These are phyloP conservation scores for Trametes sp. DNA, from an alignment of 1,284 basidiomycete species.

Conservation along the genomic window DNA sequence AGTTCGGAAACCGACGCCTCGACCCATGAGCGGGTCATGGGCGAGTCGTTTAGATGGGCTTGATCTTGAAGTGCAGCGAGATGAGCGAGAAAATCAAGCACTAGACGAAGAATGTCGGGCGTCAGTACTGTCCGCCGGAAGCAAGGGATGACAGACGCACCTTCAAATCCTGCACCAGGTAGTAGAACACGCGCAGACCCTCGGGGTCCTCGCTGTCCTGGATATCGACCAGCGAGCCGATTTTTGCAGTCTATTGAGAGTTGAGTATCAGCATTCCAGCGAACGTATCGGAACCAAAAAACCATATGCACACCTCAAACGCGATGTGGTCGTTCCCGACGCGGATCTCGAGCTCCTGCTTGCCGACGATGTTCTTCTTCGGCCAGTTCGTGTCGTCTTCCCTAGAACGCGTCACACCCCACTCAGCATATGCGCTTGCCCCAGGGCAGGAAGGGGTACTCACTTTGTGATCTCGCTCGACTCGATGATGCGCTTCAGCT, in stretches of 20 bases:
- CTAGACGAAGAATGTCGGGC: conserved; percentile 84
- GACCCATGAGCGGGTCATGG: not conserved
- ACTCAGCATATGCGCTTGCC: not conserved
- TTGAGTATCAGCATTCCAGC: not conserved
- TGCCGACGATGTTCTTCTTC: conserved; percentile 97
- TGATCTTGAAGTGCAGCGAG: conserved; percentile 99
- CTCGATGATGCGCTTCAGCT: conserved; percentile 95
- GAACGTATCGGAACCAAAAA: not conserved
- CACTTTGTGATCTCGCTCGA: conserved; percentile 96
- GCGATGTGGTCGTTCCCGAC: conserved; percentile 96
- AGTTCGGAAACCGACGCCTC: not conserved
- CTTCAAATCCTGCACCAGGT: conserved; percentile 97
- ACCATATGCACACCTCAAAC: conserved; percentile 79
- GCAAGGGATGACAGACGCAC: conserved; percentile 50
- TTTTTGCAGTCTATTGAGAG: conserved; percentile 87
- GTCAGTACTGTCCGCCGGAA: not conserved
- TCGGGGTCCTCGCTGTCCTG: conserved; percentile 98
- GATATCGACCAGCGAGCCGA: conserved; percentile 95
- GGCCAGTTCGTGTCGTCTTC: conserved; percentile 99
- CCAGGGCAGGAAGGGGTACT: conserved; percentile 33
- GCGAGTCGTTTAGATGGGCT: conserved; percentile 77
- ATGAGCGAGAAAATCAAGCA: conserved; percentile 90
- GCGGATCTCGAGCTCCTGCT: conserved; percentile 96
- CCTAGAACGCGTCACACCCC: conserved; percentile 52
- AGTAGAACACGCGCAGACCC: conserved; percentile 98